A percentile compares a stretch with the other conserved stretches of the same genome.
Evolutionary conservation across 306 rosid genomes (phyloP).

Genomic region (Gillenia trifoliata): DNA sequence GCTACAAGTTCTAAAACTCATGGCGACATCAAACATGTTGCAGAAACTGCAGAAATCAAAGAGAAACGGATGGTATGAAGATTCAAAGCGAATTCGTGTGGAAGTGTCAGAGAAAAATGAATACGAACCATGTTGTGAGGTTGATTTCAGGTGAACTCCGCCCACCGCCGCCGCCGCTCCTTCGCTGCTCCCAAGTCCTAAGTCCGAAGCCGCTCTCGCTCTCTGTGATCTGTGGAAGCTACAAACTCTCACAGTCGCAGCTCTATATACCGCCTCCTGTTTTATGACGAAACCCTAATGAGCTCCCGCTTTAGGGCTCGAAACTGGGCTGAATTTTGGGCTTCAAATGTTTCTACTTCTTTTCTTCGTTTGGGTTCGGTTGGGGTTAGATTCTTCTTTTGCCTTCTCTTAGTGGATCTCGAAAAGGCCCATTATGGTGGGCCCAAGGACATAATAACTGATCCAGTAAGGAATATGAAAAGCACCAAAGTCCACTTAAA

Average conservation of each 20-base stretch:
- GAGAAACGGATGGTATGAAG: background rate
- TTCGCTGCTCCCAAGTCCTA: background rate
- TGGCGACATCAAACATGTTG: background rate
- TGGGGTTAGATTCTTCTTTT: background rate
- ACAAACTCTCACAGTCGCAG: background rate
- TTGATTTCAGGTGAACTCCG: background rate
- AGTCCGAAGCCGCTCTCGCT: conserved; percentile 8
- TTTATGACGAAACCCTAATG: background rate
- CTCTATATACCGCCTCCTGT: background rate
- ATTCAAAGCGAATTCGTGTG: background rate
- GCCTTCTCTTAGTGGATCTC: too few relatives aligned
- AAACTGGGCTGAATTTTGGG: background rate
- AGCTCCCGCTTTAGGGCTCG: background rate
- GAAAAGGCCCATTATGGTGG: background rate
- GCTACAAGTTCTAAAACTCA: background rate
- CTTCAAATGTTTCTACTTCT: background rate
- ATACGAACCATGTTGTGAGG: conserved; percentile 1
- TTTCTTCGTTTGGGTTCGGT: background rate
- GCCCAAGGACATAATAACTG: background rate
- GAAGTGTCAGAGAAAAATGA: background rate
- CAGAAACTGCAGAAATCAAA: background rate
- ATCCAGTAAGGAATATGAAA: background rate
- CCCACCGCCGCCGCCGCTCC: background rate
- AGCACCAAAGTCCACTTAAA: too few relatives aligned
- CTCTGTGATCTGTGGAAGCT: background rate